Evolutionary conservation across 352 stramenopile species (phyloP), one percentile per base, ranked within the genome.

Genomic region (Globisporangium alternatum): DNA sequence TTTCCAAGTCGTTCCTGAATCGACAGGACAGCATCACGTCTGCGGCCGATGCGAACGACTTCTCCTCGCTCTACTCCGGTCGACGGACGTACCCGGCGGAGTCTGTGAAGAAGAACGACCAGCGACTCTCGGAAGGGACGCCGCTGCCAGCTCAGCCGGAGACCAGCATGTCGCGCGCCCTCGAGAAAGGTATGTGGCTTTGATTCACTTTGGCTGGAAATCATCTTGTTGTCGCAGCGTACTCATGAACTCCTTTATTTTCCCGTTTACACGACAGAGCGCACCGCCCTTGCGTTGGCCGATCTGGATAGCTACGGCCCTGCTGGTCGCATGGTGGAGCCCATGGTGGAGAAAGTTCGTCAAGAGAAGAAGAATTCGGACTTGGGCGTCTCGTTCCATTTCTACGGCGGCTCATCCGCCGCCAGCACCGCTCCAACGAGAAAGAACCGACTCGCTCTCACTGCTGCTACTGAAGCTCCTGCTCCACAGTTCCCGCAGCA

Each of bases 1-100:
- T 91, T 33, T 89, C 78, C 47, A 82, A 87, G 58, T 77, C 68
- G 21, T 80, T 79, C 21, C 44, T 82, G 30, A 52, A 63, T 4
- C 74, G 68, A 17, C 71, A 74, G 37, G 67, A 77, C n/a, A 75
- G 75, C 67, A 64, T 65, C 28, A 65, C 57, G 7, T 60, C 44
- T 5, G 60, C 65, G 1, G 37, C 74, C 21, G 65, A 83, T 31
- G 59, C 49, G 21, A 74, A 81, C 25, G 71, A 88, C 28, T 67
- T 75, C 35, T 83, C 78, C 12, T 57, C 68, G 28, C 35, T 90
- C 66, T 90, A 89, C 62, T 81, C 78, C 5, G 82, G 76, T 17
- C 73, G 83, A 30, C 80, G 77, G 37, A 91, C 83, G 65, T 91
- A 90, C 59, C 83, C 83, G 10, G 76, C 80, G 8, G 80, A 89